Base-by-base conservation (phyloP, 1,139 yeast species). In the Casaregolazyma lundiana region DNA sequence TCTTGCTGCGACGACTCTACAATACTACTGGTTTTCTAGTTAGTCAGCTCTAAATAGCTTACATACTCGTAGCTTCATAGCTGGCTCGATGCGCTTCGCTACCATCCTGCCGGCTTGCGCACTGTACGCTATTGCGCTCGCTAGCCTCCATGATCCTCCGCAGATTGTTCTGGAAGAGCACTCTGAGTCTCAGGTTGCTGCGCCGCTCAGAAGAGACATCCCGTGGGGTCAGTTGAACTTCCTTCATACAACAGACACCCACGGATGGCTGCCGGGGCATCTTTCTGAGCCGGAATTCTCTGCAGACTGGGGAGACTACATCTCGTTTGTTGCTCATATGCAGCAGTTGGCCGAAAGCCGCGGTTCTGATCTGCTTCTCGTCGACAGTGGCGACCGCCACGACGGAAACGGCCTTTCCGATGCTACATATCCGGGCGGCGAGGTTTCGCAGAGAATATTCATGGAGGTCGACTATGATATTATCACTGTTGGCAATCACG, bases 351-450 rank as follows among this genome's bases (percentile, higher is more conserved):
- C 88, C 0, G 71, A 70, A 29, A 58, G 58, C 0, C 56, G 66
- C 2, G 73, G 74, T 1, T 77, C 72, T 30, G 97, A 92, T 60
- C 61, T 92, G 24, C 56, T 92, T 6, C 57, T 89, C 1, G 75
- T 92, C 1, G 98, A 92, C 61, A 80, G 94, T 1, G 98, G 98
- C 6, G 98, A 92, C 65, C 80, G 88, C 51, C 96, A 87, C 57
- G 97, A 92, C 64, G 98, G 98, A 1, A 89, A 88, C 61, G 98
- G 97, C 3, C 66, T 83, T 18, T 76, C 89, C 39, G 97, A 90
- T 65, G 82, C 84, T 8, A 83, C 95, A 0, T 53, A 42, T 2
- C 87, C 90, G 1, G 82, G 82, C 57, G 97, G 97, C 0, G 60
- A 69, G 9, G 64, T 73, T 22, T 76, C 92, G 1, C 76, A 81